Percentiles rank a stretch among this genome's conserved stretches.
Conservation (phyloP, 139 green algal genomes). For the Dunaliella primolecta region DNA sequence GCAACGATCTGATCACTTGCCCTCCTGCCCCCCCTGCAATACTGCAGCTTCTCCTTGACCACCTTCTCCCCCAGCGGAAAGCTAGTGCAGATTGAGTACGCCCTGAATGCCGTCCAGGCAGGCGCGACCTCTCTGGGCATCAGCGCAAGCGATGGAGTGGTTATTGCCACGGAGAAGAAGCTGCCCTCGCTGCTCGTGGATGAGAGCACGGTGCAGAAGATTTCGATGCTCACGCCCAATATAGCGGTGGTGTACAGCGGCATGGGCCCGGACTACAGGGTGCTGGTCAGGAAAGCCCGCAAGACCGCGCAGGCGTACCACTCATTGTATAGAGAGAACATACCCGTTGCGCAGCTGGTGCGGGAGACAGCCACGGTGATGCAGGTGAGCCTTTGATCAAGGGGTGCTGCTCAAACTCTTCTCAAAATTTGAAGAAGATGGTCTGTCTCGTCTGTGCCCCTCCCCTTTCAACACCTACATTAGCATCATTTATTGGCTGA, state of each 20-base stretch:
- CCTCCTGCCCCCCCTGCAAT: not conserved
- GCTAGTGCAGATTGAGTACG: slow-evolving; percentile 98
- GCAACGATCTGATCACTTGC: not conserved
- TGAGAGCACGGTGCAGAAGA: slow-evolving; percentile 90
- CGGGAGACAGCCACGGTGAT: slow-evolving; percentile 96
- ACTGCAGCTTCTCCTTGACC: slow-evolving; percentile 94
- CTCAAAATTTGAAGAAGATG: too few species aligned
- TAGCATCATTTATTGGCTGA: too few species aligned
- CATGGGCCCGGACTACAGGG: slow-evolving; percentile 96
- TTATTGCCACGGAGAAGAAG: slow-evolving; percentile 99
- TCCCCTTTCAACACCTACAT: too few species aligned
- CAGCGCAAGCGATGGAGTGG: slow-evolving; percentile 93
- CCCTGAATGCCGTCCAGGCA: slow-evolving; percentile 88
- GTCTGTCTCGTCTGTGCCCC: too few species aligned
- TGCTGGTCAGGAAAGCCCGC: slow-evolving; percentile 89
- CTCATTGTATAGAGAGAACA: slow-evolving; percentile 92
- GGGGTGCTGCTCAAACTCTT: too few species aligned
- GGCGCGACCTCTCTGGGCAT: slow-evolving; percentile 96
- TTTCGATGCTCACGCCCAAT: slow-evolving; percentile 84
- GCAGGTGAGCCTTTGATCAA: too few species aligned
- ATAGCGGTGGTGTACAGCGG: slow-evolving; percentile 96
- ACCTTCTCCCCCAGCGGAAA: slow-evolving; percentile 98
- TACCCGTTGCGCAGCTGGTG: slow-evolving; percentile 95
- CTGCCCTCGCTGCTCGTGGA: slow-evolving; percentile 87
- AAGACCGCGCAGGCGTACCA: slow-evolving; percentile 91